Conservation (phyloP, 192 early-diverging fungal species). For the Rhizophagus sp. region DNA sequence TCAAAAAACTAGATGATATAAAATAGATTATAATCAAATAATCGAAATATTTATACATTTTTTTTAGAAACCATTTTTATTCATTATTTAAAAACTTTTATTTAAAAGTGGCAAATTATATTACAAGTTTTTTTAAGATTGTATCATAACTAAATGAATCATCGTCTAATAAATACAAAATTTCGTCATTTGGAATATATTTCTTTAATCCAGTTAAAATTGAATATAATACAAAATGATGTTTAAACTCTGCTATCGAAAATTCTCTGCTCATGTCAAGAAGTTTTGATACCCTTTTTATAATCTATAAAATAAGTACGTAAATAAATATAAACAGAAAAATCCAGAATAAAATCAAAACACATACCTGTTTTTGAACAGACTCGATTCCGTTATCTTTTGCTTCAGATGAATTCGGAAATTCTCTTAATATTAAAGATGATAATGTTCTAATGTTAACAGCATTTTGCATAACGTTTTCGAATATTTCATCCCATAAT, state of each 20-base stretch:
- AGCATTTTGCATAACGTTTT: conserved; percentile 1
- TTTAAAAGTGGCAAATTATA: background rate
- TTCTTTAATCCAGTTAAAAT: background rate
- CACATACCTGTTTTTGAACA: conserved; percentile 9
- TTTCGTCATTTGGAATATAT: conserved; percentile 5
- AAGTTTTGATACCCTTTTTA: conserved; percentile 3
- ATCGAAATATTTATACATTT: too few species aligned
- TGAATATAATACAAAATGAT: conserved; percentile 2
- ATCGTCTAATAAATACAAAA: background rate
- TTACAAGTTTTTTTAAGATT: background rate
- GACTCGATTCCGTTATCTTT: background rate
- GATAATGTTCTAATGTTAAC: background rate
- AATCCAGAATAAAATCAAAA: background rate
- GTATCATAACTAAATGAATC: background rate
- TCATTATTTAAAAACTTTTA: too few species aligned
- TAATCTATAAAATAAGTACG: conserved; percentile 3
- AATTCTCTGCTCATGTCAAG: conserved; percentile 1
- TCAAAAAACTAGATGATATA: too few species aligned
- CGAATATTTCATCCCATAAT: background rate
- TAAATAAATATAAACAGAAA: background rate
- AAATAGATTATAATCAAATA: too few species aligned
- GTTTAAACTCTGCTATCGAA: background rate
- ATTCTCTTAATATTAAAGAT: conserved; percentile 1
- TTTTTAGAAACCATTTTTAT: too few species aligned
- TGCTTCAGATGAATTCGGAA: background rate